Conservation (phyloP, 1,284 basidiomycete genomes). For the Leucocoprinus gongylophorus region DNA sequence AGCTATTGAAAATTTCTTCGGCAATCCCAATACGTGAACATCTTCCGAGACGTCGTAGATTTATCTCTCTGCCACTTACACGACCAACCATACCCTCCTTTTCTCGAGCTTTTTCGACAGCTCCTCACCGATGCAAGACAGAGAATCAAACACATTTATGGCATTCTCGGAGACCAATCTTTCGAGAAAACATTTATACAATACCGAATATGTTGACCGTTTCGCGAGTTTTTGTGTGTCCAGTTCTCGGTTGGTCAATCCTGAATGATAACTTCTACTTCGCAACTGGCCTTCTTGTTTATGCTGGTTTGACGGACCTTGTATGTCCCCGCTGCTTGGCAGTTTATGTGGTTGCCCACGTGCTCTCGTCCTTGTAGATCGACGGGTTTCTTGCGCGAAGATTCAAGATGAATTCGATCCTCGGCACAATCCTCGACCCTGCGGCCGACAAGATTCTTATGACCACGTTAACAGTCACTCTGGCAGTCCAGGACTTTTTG, state of each 20-base stretch:
- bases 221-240: slow-evolving; percentile 83
- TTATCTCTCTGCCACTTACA: neutral
- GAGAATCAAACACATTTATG: slow-evolving; percentile 12
- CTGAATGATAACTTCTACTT: slow-evolving; percentile 74
- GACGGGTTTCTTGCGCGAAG: slow-evolving; percentile 89
- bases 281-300: slow-evolving; percentile 79
- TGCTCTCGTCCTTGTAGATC: slow-evolving; percentile 42
- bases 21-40: neutral
- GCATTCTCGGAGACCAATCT: slow-evolving; percentile 18
- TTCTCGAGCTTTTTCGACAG: slow-evolving; percentile 18
- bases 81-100: neutral
- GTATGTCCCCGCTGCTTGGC: slow-evolving; percentile 39
- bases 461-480: slow-evolving; percentile 87
- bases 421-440: slow-evolving; percentile 94
- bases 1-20: neutral
- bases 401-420: slow-evolving; percentile 80
- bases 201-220: slow-evolving; percentile 88
- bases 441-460: slow-evolving; percentile 96
- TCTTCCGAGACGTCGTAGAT: neutral
- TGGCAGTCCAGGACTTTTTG: slow-evolving; percentile 78
- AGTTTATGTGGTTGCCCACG: neutral
- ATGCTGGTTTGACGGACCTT: slow-evolving; percentile 87
- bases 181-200: slow-evolving; percentile 88
- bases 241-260: slow-evolving; percentile 88
- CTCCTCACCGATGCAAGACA: slow-evolving; percentile 9